Evolutionary conservation across 2,329 filamentous ascomycete genomes (phyloP), one percentile per base, ranked within the genome.

Genomic region (Aspergillus terreus): DNA sequence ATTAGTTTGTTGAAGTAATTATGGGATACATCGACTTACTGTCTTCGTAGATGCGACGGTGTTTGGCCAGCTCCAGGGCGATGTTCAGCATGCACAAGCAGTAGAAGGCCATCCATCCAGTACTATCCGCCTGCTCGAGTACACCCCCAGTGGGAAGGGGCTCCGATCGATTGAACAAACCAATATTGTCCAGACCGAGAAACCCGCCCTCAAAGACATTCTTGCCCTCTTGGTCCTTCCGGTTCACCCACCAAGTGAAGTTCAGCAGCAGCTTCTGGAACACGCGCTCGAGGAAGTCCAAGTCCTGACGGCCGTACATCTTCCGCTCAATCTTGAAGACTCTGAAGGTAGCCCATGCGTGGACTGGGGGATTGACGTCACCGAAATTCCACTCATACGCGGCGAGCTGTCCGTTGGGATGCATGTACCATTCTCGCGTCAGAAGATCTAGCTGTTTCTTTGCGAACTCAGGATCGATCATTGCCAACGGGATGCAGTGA

Each of bases 231-330:
- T 82, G 81, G 63, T 97, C 92, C 73, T 97, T 97, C 52, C 92
- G 87, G 70, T 97, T 97, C 17, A 96, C 92, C 92, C 92, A 97
- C 94, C 94, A 97, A 4, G 94, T 97, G 71, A 97, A 97, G 75
- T 97, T 97, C 57, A 97, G 79, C 21, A 97, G 78, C 54, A 97
- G 74, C 71, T 97, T 97, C 67, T 97, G 94, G 77, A 97, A 97
- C 4, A 96, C 91, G 17, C 92, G 84, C 76, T 97, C 92, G 9
- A 97, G 80, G 73, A 96, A 97, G 71, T 97, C 94, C 30, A 96
- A 78, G 68, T 97, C 92, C 66, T 96, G 90, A 32, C 90, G 85
- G 38, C 92, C 94, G 63, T 96, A 97, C 78, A 97, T 84, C 76
- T 97, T 97, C 60, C 94, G 86, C 77, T 97, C 92, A 58, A 97